Evolutionary conservation across 2,329 filamentous ascomycete species (phyloP).

Genomic region (Biscogniauxia mediterranea): DNA sequence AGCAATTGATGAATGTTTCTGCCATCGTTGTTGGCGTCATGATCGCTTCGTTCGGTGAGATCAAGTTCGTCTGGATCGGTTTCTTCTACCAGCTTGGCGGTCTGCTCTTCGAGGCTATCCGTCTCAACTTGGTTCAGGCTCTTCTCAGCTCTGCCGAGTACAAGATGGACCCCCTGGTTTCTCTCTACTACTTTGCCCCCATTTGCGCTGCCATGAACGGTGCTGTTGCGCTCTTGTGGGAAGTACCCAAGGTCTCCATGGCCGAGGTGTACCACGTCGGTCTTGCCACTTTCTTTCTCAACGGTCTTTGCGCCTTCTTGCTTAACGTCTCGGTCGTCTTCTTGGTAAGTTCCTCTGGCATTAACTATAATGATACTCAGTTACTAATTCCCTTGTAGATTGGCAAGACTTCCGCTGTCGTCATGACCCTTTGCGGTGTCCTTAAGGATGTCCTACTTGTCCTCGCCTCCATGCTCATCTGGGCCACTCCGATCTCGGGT

Average conservation of each 20-base stretch:
- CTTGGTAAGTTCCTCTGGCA: slow-evolving; percentile 58
- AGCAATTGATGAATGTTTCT: slow-evolving; percentile 87
- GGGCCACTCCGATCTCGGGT: slow-evolving; percentile 69
- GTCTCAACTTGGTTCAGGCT: slow-evolving; percentile 81
- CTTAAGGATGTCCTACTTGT: slow-evolving; percentile 87
- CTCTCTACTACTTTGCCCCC: slow-evolving; percentile 86
- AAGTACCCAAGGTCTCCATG: slow-evolving; percentile 68
- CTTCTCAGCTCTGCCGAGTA: slow-evolving; percentile 79
- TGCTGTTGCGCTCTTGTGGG: slow-evolving; percentile 68
- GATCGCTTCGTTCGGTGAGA: slow-evolving; percentile 92
- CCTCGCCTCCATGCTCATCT: slow-evolving; percentile 75
- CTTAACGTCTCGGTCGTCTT: slow-evolving; percentile 86
- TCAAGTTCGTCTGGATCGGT: slow-evolving; percentile 81
- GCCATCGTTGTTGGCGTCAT: slow-evolving; percentile 93
- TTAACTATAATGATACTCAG: background rate
- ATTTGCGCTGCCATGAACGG: slow-evolving; percentile 82
- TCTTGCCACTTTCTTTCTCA: slow-evolving; percentile 68
- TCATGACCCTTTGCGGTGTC: slow-evolving; percentile 83
- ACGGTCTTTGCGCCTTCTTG: slow-evolving; percentile 75
- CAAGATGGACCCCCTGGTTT: slow-evolving; percentile 90
- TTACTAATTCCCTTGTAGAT: slow-evolving; percentile 57
- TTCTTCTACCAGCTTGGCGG: slow-evolving; percentile 78
- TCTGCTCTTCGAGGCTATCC: slow-evolving; percentile 78
- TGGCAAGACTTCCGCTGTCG: slow-evolving; percentile 81
- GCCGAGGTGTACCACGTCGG: slow-evolving; percentile 72